Base-by-base conservation (phyloP, 2,329 filamentous ascomycete genomes). In the Beauveria australis region DNA sequence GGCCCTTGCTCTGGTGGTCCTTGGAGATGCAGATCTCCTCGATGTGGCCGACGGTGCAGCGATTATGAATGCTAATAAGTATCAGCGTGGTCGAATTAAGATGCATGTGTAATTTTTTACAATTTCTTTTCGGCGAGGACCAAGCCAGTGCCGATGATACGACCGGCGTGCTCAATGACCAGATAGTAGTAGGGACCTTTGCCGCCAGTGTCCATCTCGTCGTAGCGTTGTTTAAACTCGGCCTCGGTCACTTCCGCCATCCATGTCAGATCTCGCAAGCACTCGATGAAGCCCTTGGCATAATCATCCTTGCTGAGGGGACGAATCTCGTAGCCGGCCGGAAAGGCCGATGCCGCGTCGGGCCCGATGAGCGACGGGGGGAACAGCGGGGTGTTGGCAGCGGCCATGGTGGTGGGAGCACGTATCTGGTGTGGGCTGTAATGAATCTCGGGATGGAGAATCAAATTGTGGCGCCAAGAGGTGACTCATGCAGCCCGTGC, bases 1-100 rank as follows among this genome's bases (percentile, higher is more conserved):
- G 76, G 68, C 90, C 91, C 78, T 91, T 92, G 33, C 89, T 88
- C 71, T 92, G 90, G 73, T 92, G 87, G 61, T 89, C 86, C 73
- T 88, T 87, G 55, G 86, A 81, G 33, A 94, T 87, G 3, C 89
- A 88, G 69, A 94, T 92, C 71, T 94, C 90, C 74, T 94, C 90
- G 69, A 94, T 89, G 69, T 94, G 90, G 1, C 89, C 90, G 5
- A 91, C 88, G 16, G 83, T 75, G 22, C 85, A 85, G 26, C 87
- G 80, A 62, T 85, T 79, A 68, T 89, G 86, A 64, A 89, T 88
- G 66, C 81, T 83, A n/a, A 3, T 8, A 28, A 6, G 12, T 40
- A 46, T 57, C 14, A 57, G 46, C 18, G 24, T 30, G 18, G 22
- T 43, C 22, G 2, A 5, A 16, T 2, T 14, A 16, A 19, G 2